These are phyloP conservation scores for Trichothecium roseum DNA, from an alignment of 2,329 filamentous ascomycete genomes.

Conservation along the genomic window DNA sequence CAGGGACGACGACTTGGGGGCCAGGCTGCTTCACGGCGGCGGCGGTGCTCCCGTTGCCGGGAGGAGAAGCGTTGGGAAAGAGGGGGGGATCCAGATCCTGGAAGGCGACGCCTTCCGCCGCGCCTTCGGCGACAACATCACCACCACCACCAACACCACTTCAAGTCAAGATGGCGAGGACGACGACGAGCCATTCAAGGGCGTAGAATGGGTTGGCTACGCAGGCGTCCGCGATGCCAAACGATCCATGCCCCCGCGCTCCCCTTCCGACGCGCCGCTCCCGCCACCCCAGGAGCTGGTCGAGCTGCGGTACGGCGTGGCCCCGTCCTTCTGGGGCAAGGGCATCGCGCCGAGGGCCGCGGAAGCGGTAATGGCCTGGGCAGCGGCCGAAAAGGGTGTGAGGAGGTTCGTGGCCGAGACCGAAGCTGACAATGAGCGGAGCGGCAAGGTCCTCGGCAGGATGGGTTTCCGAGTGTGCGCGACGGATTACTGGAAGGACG, in stretches of 20 bases:
- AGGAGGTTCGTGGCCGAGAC: slow-evolving; percentile 10
- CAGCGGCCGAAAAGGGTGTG: slow-evolving; percentile 7
- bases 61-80: too few relatives aligned
- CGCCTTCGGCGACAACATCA: too few relatives aligned
- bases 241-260: not conserved
- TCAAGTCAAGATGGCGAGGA: slow-evolving; percentile 2
- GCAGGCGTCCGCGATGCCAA: slow-evolving; percentile 8
- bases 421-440: slow-evolving; percentile 6
- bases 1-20: not conserved
- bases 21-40: too few relatives aligned
- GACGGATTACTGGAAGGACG: slow-evolving; percentile 6
- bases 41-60: too few relatives aligned
- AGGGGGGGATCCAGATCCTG: too few relatives aligned
- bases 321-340: slow-evolving; percentile 5
- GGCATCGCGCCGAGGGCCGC: slow-evolving; percentile 9
- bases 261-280: not conserved
- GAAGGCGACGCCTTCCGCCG: too few relatives aligned
- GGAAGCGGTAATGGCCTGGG: slow-evolving; percentile 9
- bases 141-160: too few relatives aligned
- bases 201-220: slow-evolving; percentile 9
- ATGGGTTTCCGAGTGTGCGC: slow-evolving; percentile 4
- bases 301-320: slow-evolving; percentile 10
- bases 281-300: slow-evolving; percentile 10
- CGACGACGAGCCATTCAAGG: slow-evolving; percentile 1
- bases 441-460: slow-evolving; percentile 6